A percentile compares a stretch with the other conserved stretches of the same genome.
These are phyloP conservation scores for Candida andamanensis DNA, from an alignment of 805 yeast genomes.

Conservation along the genomic window DNA sequence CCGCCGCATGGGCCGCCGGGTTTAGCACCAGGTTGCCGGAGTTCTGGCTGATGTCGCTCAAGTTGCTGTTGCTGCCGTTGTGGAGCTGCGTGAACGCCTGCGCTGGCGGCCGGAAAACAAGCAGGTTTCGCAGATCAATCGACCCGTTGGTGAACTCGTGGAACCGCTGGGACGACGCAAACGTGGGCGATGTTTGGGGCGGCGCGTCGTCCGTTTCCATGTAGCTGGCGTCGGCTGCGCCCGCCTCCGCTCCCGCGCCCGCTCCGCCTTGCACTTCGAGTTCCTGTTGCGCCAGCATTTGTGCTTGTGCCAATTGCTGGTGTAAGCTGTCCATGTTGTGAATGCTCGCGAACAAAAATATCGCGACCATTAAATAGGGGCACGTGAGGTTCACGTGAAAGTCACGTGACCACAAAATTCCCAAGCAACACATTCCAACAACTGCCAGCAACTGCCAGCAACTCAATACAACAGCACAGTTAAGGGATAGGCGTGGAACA, in stretches of 20 bases:
- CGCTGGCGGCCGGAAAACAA: slow-evolving; percentile 37
- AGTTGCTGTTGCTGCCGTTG: slow-evolving; percentile 35
- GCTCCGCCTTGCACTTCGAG: slow-evolving; percentile 2
- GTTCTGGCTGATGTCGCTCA: slow-evolving; percentile 30
- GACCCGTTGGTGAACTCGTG: slow-evolving; percentile 23
- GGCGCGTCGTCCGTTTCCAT: slow-evolving; percentile 36
- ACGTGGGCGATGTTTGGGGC: slow-evolving; percentile 11
- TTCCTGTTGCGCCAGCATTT: slow-evolving; percentile 10
- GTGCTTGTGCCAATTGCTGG: slow-evolving; percentile 12
- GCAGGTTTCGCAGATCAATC: slow-evolving; percentile 27
- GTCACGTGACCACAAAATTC: too few species aligned
- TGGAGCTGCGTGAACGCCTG: slow-evolving; percentile 31
- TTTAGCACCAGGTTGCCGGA: slow-evolving; percentile 13
- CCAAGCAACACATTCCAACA: too few species aligned
- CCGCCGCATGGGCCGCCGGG: neutral
- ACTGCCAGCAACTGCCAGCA: too few species aligned
- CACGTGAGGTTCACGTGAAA: too few species aligned
- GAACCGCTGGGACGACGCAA: slow-evolving; percentile 17
- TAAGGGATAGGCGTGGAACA: too few species aligned
- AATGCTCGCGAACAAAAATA: too few species aligned
- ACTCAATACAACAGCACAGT: too few species aligned
- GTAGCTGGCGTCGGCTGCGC: slow-evolving; percentile 21
- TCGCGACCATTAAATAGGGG: too few species aligned
- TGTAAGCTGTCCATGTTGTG: slow-evolving; percentile 9
- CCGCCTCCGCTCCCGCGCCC: neutral